Conservation (phyloP, 164 flowering plant species). For the Pachysandra terminalis region DNA sequence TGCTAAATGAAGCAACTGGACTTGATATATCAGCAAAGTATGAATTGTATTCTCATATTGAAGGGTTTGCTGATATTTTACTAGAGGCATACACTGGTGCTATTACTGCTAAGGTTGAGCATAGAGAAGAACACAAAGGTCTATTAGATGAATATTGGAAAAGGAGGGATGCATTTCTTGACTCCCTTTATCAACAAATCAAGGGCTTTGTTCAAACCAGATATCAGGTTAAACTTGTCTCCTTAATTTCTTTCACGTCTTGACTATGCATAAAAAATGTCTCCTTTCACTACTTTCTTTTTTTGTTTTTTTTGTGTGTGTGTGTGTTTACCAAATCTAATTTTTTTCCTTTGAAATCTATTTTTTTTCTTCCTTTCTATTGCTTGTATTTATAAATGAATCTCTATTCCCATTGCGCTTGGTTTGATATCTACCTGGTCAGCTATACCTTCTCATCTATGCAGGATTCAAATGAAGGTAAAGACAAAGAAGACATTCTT, state of each 20-base stretch:
- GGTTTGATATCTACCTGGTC: background rate
- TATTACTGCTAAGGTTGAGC: slow-evolving; percentile 70
- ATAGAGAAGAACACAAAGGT: slow-evolving; percentile 67
- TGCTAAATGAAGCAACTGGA: slow-evolving; percentile 45
- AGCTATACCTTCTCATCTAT: slow-evolving; percentile 13
- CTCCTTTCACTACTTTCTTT: too few relatives aligned
- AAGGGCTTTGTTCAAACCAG: slow-evolving; percentile 45
- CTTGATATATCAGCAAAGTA: slow-evolving; percentile 47
- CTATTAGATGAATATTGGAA: slow-evolving; percentile 61
- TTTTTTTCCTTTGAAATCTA: too few relatives aligned
- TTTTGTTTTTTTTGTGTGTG: too few relatives aligned
- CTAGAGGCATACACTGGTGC: slow-evolving; percentile 79
- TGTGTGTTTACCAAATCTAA: too few relatives aligned
- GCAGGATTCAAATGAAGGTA: slow-evolving; percentile 49
- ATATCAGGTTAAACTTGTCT: slow-evolving; percentile 53
- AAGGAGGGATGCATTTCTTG: slow-evolving; percentile 74
- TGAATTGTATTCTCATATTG: slow-evolving; percentile 53
- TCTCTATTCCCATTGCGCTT: background rate
- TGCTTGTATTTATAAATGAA: too few relatives aligned
- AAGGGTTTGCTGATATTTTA: slow-evolving; percentile 58
- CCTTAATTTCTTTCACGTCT: too few relatives aligned
- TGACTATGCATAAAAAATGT: too few relatives aligned
- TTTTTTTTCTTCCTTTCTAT: too few relatives aligned
- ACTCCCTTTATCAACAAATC: slow-evolving; percentile 59
- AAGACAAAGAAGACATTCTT: slow-evolving; percentile 37